Evolutionary conservation across 345 rosid species (phyloP).

Genomic region (Salix dunnii): DNA sequence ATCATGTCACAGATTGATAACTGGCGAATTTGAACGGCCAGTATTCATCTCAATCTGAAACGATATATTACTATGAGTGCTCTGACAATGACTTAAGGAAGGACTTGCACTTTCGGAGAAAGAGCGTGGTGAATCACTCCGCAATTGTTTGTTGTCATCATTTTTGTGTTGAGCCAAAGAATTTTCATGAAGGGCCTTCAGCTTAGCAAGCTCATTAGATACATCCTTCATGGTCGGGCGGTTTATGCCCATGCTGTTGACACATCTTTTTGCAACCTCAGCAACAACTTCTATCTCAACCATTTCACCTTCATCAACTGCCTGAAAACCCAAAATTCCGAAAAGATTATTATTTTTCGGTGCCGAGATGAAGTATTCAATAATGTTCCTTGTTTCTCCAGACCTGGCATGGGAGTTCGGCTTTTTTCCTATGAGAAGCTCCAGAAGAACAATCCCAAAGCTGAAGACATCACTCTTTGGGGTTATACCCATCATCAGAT

Average conservation of each 20-base stretch:
- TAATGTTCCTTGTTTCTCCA: not conserved
- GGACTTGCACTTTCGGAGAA: not conserved
- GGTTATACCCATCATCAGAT: conserved; percentile 22
- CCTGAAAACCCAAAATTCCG: not conserved
- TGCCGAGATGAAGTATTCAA: conserved; percentile 14
- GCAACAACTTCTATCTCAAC: not conserved
- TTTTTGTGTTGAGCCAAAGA: not conserved
- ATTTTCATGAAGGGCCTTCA: not conserved
- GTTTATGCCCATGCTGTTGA: not conserved
- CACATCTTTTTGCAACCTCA: not conserved
- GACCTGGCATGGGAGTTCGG: not conserved
- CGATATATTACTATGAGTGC: not conserved
- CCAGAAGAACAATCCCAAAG: conserved; percentile 34
- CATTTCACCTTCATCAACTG: not conserved
- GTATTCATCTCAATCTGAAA: not conserved
- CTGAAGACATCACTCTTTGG: conserved; percentile 36
- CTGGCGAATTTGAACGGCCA: too few relatives aligned
- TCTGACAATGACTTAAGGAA: not conserved
- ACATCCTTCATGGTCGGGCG: not conserved
- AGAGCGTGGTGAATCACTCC: not conserved
- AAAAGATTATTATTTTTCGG: not conserved
- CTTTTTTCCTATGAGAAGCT: conserved; percentile 24
- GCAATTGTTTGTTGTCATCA: not conserved
- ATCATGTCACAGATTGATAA: too few relatives aligned
- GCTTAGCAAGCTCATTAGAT: not conserved